These are phyloP conservation scores for Solanum ossicruentum DNA, from an alignment of 257 asterid species.

Conservation along the genomic window DNA sequence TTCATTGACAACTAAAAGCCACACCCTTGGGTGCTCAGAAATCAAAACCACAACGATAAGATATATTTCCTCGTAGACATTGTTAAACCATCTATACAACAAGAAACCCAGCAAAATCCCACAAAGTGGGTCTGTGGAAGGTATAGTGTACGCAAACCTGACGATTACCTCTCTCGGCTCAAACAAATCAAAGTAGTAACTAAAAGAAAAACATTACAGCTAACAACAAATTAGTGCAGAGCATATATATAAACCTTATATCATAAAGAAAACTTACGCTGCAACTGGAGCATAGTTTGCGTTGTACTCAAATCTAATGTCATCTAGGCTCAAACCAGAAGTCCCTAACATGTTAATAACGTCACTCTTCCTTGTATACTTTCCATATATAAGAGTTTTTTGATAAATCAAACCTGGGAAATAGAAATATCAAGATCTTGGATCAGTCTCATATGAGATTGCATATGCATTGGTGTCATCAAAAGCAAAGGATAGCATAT, in stretches of 20 bases:
- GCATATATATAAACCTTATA: background rate
- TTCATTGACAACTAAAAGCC: background rate
- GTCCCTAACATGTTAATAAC: conserved; percentile 1
- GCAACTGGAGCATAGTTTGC: background rate
- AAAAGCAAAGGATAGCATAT: background rate
- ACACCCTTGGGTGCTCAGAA: background rate
- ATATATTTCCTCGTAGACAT: background rate
- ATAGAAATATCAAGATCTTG: background rate
- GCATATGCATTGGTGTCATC: no score
- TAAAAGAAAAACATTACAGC: no score
- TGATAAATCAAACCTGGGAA: conserved; percentile 5
- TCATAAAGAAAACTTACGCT: background rate
- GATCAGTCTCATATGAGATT: background rate
- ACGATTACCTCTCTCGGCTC: no score
- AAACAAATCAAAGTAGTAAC: no score
- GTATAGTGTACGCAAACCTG: no score
- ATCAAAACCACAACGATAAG: background rate
- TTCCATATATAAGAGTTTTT: background rate
- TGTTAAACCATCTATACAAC: background rate
- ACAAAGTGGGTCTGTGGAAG: no score
- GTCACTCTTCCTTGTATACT: conserved; percentile 5
- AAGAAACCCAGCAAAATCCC: no score
- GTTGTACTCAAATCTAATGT: conserved; percentile 6
- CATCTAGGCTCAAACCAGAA: conserved; percentile 1
- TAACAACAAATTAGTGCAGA: no score